These are phyloP conservation scores for Kluyveromyces sp. DNA, from an alignment of 1,139 yeast genomes.

Conservation along the genomic window DNA sequence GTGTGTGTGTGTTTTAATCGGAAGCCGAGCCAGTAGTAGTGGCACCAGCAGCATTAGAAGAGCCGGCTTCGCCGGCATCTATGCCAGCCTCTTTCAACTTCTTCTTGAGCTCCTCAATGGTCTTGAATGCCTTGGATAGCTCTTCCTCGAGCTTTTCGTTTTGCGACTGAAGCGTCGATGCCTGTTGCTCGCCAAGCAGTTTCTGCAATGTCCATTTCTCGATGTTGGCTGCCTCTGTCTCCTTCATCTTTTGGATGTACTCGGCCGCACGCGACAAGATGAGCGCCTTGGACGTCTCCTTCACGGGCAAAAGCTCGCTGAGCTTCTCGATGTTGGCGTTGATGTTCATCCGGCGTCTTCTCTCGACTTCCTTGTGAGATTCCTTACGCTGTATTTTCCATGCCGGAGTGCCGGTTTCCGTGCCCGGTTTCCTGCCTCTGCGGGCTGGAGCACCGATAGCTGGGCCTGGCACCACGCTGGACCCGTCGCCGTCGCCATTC, in stretches of 20 bases:
- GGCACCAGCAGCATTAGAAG: too few relatives aligned
- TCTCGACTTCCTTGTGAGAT: constrained; percentile 95
- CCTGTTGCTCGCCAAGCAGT: constrained; percentile 83
- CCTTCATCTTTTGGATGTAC: constrained; percentile 80
- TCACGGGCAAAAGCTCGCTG: constrained; percentile 71
- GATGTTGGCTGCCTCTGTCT: constrained; percentile 76
- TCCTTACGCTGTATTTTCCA: constrained; percentile 83
- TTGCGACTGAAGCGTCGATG: constrained; percentile 68
- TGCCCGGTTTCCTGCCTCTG: constrained; percentile 30
- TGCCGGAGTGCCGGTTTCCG: constrained; percentile 66
- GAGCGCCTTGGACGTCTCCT: constrained; percentile 88
- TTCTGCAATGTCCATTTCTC: constrained; percentile 95
- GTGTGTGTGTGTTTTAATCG: too few relatives aligned
- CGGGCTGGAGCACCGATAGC: constrained; percentile 16
- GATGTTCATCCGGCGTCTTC: constrained; percentile 89
- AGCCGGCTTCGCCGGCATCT: neutral
- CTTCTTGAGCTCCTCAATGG: constrained; percentile 74
- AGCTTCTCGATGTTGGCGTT: constrained; percentile 82
- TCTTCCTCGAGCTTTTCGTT: constrained; percentile 71
- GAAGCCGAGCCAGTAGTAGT: too few relatives aligned
- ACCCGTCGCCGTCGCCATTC: constrained; percentile 33
- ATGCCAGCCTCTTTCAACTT: constrained; percentile 14
- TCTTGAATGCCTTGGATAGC: constrained; percentile 87
- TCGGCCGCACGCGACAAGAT: constrained; percentile 83
- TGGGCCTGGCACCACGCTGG: constrained; percentile 4